Evolutionary conservation across 177 flowering plant species (phyloP).

Genomic region (Vitis hybrid): DNA sequence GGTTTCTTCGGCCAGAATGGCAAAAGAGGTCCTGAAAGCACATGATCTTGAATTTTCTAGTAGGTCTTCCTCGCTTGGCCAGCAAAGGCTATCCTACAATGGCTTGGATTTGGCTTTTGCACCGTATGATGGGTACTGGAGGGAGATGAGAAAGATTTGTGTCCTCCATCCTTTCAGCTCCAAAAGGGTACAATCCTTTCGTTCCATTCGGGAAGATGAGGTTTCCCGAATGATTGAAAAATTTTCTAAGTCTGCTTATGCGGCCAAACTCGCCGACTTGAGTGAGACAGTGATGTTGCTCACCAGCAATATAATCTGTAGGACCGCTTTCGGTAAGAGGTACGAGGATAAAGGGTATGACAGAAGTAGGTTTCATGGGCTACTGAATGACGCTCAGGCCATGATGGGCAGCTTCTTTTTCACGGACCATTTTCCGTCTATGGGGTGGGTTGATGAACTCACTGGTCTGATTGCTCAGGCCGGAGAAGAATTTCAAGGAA

Average conservation of each 20-base stretch:
- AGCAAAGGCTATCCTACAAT: constrained; percentile 25
- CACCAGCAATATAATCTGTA: constrained; percentile 17
- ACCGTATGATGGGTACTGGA: constrained; percentile 15
- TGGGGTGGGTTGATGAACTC: constrained; percentile 33
- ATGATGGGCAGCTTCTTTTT: constrained; percentile 23
- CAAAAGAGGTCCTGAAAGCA: constrained; percentile 22
- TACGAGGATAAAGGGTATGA: constrained; percentile 23
- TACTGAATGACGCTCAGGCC: constrained; percentile 23
- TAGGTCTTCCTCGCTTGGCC: constrained; percentile 19
- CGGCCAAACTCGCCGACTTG: constrained; percentile 11
- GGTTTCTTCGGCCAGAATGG: constrained; percentile 16
- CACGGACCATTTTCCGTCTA: constrained; percentile 30
- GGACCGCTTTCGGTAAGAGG: constrained; percentile 26
- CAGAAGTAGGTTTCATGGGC: constrained; percentile 22
- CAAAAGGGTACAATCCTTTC: constrained; percentile 18
- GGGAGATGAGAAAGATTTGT: constrained; percentile 15
- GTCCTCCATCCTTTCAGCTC: constrained; percentile 20
- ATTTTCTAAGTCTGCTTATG: constrained; percentile 1
- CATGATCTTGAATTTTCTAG: constrained; percentile 23
- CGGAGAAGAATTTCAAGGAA: constrained; percentile 29
- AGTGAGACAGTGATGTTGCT: constrained; percentile 18
- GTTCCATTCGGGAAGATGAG: constrained; percentile 26
- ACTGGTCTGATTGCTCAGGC: constrained; percentile 19
- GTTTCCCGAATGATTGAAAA: constrained; percentile 9
- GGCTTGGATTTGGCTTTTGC: constrained; percentile 19